Evolutionary conservation across 345 rosid species (phyloP).

Genomic region (Durio zibethinus): DNA sequence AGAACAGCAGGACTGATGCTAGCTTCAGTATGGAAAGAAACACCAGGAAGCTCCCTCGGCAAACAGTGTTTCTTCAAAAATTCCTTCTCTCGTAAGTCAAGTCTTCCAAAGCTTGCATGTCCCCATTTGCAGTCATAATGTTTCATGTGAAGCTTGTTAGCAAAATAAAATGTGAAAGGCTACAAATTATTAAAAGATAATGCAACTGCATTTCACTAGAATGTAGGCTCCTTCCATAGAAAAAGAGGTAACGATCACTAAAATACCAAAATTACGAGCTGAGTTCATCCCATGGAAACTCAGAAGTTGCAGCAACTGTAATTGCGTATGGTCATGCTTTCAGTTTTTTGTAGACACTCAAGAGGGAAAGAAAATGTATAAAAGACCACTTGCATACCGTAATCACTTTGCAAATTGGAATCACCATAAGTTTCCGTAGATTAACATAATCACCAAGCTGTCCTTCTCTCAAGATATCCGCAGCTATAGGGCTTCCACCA

Average conservation of each 20-base stretch:
- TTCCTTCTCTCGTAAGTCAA: slow-evolving; percentile 81
- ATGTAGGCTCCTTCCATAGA: background rate
- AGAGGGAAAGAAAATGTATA: background rate
- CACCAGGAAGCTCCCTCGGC: slow-evolving; percentile 76
- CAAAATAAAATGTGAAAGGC: background rate
- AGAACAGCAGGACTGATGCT: slow-evolving; percentile 75
- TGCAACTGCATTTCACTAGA: background rate
- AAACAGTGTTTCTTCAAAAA: slow-evolving; percentile 68
- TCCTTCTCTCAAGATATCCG: slow-evolving; percentile 89
- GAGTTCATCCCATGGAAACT: background rate
- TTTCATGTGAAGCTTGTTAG: background rate
- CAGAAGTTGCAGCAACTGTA: background rate
- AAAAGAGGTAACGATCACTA: background rate
- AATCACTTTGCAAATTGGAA: slow-evolving; percentile 81
- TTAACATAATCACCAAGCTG: slow-evolving; percentile 94
- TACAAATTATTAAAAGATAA: background rate
- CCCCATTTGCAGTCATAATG: slow-evolving; percentile 54
- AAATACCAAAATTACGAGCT: background rate
- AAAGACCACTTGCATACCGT: slow-evolving; percentile 48
- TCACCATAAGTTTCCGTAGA: slow-evolving; percentile 79
- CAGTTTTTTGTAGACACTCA: background rate
- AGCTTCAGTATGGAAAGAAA: slow-evolving; percentile 91
- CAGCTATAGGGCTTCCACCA: slow-evolving; percentile 93
- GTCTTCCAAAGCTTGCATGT: slow-evolving; percentile 91
- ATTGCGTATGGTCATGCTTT: background rate